Percentiles rank a stretch among this genome's conserved stretches.
phyloP scores from a whole-genome alignment of 129 eudicot genomes.

The Centrapalus pauciflorus region DNA sequence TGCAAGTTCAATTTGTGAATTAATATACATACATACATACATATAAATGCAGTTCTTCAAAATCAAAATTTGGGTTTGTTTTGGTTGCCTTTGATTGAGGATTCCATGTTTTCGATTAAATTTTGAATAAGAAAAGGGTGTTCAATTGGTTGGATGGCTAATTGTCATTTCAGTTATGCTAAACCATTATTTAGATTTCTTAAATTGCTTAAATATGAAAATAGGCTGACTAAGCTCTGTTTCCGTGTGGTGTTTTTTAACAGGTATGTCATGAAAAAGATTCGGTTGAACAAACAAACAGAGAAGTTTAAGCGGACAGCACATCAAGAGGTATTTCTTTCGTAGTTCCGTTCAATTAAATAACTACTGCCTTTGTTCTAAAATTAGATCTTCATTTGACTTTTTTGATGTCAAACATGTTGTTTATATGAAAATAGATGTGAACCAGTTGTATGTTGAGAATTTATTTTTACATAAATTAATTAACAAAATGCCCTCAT shows the following conservation, averaged over 20 bases:
- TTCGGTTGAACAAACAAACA: constrained; percentile 72
- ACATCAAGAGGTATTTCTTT: constrained; percentile 71
- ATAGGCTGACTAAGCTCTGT: too few relatives aligned
- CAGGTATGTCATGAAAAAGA: constrained; percentile 94
- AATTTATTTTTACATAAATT: not conserved
- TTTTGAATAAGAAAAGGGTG: not conserved
- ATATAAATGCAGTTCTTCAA: not conserved
- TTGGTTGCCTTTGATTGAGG: constrained; percentile 1
- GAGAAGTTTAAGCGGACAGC: constrained; percentile 88
- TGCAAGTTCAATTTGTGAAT: constrained; percentile 2
- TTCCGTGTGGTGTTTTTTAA: constrained; percentile 11
- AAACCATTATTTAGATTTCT: not conserved
- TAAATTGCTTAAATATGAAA: constrained; percentile 5
- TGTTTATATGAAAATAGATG: not conserved
- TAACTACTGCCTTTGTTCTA: not conserved
- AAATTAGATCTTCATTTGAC: constrained; percentile 17
- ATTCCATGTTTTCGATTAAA: not conserved
- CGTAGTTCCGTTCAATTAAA: not conserved
- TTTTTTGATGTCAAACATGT: constrained; percentile 9
- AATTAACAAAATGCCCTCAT: constrained; percentile 2
- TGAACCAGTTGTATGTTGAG: not conserved
- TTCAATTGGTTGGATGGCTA: not conserved
- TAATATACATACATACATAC: not conserved
- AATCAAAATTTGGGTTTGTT: not conserved
- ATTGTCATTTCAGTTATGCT: not conserved